Evolutionary conservation across 495 filamentous ascomycete genomes (phyloP).

Genomic region (Aspergillus cristatus): DNA sequence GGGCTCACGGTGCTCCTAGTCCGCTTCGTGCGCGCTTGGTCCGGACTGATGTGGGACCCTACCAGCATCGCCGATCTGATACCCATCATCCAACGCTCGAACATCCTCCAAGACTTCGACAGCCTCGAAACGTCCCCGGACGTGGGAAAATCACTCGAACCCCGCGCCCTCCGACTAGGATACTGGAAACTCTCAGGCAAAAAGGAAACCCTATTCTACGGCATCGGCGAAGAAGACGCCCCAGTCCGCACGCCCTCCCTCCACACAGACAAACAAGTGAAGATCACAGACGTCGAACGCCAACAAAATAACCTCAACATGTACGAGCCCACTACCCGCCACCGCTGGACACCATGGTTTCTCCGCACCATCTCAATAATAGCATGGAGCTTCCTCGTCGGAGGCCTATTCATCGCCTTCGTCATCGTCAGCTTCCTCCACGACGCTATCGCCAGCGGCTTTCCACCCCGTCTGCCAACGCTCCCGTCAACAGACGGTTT

Average conservation of each 20-base stretch:
- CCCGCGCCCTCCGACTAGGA: constrained; percentile 57
- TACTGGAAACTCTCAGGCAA: constrained; percentile 68
- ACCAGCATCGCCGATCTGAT: constrained; percentile 71
- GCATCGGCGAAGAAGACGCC: constrained; percentile 52
- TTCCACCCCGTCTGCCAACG: constrained; percentile 55
- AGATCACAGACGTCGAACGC: constrained; percentile 33
- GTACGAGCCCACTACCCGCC: constrained; percentile 26
- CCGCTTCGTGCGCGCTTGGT: constrained; percentile 41
- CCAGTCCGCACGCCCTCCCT: constrained; percentile 47
- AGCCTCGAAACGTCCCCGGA: constrained; percentile 45
- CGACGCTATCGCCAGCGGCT: constrained; percentile 55
- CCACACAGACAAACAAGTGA: constrained; percentile 16
- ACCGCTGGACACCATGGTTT: constrained; percentile 72
- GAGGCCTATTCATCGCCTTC: constrained; percentile 61
- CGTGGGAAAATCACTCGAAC: constrained; percentile 35
- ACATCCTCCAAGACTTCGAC: constrained; percentile 60
- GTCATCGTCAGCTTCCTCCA: constrained; percentile 71
- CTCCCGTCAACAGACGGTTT: constrained; percentile 56
- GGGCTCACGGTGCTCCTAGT: constrained; percentile 46
- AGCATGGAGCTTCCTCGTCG: constrained; percentile 50
- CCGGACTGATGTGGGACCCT: constrained; percentile 79
- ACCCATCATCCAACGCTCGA: constrained; percentile 67
- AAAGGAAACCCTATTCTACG: constrained; percentile 49
- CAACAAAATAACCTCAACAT: constrained; percentile 12
- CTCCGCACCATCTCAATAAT: constrained; percentile 55